These are phyloP conservation scores for Pythium diclinum DNA, from an alignment of 352 stramenopile species.

Conservation along the genomic window DNA sequence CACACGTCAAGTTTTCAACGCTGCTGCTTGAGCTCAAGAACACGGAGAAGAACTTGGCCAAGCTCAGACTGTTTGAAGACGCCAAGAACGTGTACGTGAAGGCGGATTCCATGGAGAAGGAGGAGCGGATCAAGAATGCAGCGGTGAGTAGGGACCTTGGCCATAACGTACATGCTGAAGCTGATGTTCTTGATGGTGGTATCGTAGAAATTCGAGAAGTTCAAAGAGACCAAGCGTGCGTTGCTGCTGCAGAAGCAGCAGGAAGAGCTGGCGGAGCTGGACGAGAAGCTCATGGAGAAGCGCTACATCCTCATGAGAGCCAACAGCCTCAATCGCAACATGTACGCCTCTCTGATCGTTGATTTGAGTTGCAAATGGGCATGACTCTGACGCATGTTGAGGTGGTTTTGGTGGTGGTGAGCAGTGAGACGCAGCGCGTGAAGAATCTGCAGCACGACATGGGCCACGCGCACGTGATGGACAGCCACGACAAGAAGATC, in stretches of 20 bases:
- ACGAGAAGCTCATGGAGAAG: constrained; percentile 73
- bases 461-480: constrained; percentile 55
- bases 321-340: constrained; percentile 55
- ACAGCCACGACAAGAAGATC: constrained; percentile 54
- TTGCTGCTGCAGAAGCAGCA: constrained; percentile 54
- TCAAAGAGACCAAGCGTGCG: constrained; percentile 55
- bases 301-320: constrained; percentile 57
- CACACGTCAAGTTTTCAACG: constrained; percentile 69
- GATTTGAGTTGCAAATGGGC: neutral
- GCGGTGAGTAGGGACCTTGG: constrained; percentile 19
- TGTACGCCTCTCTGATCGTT: constrained; percentile 28
- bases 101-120: constrained; percentile 56
- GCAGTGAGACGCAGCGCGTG: constrained; percentile 64
- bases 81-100: constrained; percentile 65
- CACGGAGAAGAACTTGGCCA: constrained; percentile 62
- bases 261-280: constrained; percentile 48
- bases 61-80: constrained; percentile 66
- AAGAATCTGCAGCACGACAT: constrained; percentile 66
- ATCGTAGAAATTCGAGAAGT: constrained; percentile 47
- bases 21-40: constrained; percentile 68
- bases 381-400: neutral
- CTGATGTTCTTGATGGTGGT: neutral
- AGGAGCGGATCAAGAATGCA: constrained; percentile 41
- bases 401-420: constrained; percentile 11
- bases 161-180: no score